These are phyloP conservation scores for Apiospora sp. DNA, from an alignment of 2,329 filamentous ascomycete species.

Conservation along the genomic window DNA sequence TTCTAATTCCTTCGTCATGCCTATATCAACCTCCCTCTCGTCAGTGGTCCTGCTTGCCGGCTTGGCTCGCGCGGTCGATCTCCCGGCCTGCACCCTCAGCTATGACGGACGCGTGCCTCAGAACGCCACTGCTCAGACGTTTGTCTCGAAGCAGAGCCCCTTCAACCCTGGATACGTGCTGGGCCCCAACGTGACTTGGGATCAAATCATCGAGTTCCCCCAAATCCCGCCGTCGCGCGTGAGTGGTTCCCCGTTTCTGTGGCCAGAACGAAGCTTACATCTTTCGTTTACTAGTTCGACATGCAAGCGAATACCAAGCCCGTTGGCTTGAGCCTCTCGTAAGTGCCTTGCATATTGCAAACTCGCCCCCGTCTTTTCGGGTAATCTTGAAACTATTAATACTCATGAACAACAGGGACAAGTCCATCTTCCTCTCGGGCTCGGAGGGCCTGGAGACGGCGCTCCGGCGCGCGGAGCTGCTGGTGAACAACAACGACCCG, in stretches of 20 bases:
- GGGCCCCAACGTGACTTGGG: constrained; percentile 25
- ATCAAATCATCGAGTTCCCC: constrained; percentile 24
- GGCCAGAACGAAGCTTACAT: not conserved
- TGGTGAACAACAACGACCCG: constrained; percentile 23
- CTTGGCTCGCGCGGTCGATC: not conserved
- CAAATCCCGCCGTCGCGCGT: constrained; percentile 19
- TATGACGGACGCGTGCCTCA: constrained; percentile 24
- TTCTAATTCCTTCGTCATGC: not conserved
- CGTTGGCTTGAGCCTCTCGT: constrained; percentile 13
- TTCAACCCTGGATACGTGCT: constrained; percentile 23
- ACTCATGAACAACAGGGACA: not conserved
- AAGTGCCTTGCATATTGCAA: too few species aligned
- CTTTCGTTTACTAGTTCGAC: not conserved
- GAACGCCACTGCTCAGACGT: constrained; percentile 5
- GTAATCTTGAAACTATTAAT: too few species aligned
- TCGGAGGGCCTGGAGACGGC: constrained; percentile 24
- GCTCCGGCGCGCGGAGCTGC: constrained; percentile 24
- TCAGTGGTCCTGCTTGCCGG: not conserved
- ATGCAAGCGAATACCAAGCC: constrained; percentile 14
- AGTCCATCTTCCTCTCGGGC: constrained; percentile 26
- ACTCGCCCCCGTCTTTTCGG: too few species aligned
- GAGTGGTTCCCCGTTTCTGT: not conserved
- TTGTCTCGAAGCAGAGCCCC: constrained; percentile 20
- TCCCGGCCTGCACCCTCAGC: constrained; percentile 21
- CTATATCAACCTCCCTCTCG: not conserved